Evolutionary conservation across 805 yeast genomes (phyloP), one percentile per base, ranked within the genome.

Genomic region (Saturnispora dispora): DNA sequence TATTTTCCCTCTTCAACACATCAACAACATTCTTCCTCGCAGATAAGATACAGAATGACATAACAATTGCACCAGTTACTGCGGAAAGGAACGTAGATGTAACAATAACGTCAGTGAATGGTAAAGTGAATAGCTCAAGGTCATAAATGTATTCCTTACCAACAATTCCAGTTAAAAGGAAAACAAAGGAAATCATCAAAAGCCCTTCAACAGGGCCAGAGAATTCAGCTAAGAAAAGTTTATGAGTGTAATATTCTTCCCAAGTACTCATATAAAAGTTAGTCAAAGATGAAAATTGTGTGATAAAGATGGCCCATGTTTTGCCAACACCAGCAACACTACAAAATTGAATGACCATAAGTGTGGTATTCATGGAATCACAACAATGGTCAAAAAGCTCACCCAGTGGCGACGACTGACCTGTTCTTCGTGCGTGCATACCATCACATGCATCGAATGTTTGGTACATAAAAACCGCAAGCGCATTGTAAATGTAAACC

Each of bases 151-250:
- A 13, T 1, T 71, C 74, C 3, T 88, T 83, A 3, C 97, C 97
- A 48, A 70, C 66, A 35, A 79, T 51, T 4, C 88, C 96, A 0
- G 95, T 85, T 22, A 77, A 43, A 4, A 78, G 51, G 61, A 78
- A 88, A 17, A 83, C 68, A 0, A 60, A 64, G 22, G 78, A 66
- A 48, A 88, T 71, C 68, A 83, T 73, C 56, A 88, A 63, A 28
- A 90, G 86, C 2, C 98, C 98, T 67, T 90, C 98, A 3, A 91
- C 97, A 0, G 98, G 98, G 0, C 98, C 98, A 13, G 95, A 85
- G 60, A 88, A 81, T 55, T 76, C 82, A 35, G 91, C 81, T 49
- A 90, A 71, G 65, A 75, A 90, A 47, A 90, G 71, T 45, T 81
- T 82, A 60, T 88, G 95, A 0, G 97, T 90, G 63, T 89, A 91